These are phyloP conservation scores for Arachnomyces sp. DNA, from an alignment of 2,329 filamentous ascomycete species.

Conservation along the genomic window DNA sequence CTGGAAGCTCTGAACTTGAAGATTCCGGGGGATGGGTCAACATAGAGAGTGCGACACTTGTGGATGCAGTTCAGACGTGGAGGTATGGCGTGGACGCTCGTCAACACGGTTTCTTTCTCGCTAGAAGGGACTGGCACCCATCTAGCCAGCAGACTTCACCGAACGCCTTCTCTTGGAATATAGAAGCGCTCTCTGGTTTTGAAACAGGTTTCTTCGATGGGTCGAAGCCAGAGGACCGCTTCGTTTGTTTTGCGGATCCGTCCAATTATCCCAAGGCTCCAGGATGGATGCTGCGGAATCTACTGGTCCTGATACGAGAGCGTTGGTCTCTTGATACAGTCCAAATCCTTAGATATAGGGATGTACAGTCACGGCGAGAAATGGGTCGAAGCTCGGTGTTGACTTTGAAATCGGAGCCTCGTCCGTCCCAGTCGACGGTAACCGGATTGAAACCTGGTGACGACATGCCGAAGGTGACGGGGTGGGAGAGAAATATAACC, in stretches of 20 bases:
- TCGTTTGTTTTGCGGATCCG: constrained; percentile 81
- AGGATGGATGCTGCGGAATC: constrained; percentile 86
- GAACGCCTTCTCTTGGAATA: constrained; percentile 65
- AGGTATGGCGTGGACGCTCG: constrained; percentile 69
- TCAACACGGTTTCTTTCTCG: constrained; percentile 94
- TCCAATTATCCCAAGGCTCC: constrained; percentile 83
- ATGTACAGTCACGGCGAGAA: constrained; percentile 67
- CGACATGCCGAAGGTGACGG: constrained; percentile 77
- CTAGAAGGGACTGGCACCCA: constrained; percentile 55
- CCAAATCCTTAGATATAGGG: constrained; percentile 84
- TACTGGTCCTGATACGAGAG: constrained; percentile 74
- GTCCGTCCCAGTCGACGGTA: constrained; percentile 1
- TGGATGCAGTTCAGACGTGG: constrained; percentile 82
- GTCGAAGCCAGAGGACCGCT: constrained; percentile 63
- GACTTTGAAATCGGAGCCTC: constrained; percentile 41
- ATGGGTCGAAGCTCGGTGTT: constrained; percentile 75
- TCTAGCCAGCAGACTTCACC: constrained; percentile 24
- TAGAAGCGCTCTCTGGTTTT: constrained; percentile 67
- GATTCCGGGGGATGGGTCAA: constrained; percentile 43
- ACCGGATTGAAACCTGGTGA: constrained; percentile 19
- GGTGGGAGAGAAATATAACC: constrained; percentile 79
- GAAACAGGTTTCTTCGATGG: constrained; percentile 81
- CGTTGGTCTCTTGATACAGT: constrained; percentile 68
- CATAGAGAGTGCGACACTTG: constrained; percentile 67
- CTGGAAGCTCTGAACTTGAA: neutral